Base-by-base conservation (phyloP, 2,329 filamentous ascomycete species). In the Fusarium sp. region DNA sequence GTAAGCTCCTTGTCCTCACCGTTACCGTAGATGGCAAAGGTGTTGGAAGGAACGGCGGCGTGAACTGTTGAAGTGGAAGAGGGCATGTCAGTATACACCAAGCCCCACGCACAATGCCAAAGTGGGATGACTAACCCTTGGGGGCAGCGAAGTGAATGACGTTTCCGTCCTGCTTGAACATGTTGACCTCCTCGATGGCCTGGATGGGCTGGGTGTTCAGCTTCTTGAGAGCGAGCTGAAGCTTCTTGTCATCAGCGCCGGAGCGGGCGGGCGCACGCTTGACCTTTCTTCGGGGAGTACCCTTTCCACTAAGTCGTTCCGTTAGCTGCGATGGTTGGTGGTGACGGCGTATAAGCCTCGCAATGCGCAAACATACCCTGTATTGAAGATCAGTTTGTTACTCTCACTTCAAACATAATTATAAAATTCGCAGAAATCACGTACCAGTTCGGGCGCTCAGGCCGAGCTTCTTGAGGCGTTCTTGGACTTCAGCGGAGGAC, bases 111-210 rank as follows among this genome's bases (percentile, higher is more conserved):
- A 67, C 57, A 65, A 57, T 50, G 57, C 23, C 29, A 55, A 35
- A 46, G 56, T 49, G 44, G 29, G 59, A 65, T 68, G 53, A 86
- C 89, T 80, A 85, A 98, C 96, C 96, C 89, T 98, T 98, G 77
- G 96, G 96, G 79, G 93, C 93, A 78, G 93, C 92, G 83, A 99
- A 99, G 90, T 99, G 96, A 80, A 99, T 98, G 83, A 99, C 96
- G 84, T 99, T 99, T 84, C 96, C 96, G 82, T 99, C 96, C 81
- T 93, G 92, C 92, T 99, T 99, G 92, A 99, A 99, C 96, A 99
- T 99, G 92, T 99, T 99, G 83, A 99, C 96, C 88, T 99, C 96
- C 91, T 99, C 96, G 78, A 99, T 99, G 74, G 93, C 93, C 88
- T 97, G 94, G 85, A 99, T 98, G 79, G 96, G 96, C 90, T 99